Evolutionary conservation across 345 rosid genomes (phyloP), one percentile per base, ranked within the genome.

Genomic region (Trapa incisa): DNA sequence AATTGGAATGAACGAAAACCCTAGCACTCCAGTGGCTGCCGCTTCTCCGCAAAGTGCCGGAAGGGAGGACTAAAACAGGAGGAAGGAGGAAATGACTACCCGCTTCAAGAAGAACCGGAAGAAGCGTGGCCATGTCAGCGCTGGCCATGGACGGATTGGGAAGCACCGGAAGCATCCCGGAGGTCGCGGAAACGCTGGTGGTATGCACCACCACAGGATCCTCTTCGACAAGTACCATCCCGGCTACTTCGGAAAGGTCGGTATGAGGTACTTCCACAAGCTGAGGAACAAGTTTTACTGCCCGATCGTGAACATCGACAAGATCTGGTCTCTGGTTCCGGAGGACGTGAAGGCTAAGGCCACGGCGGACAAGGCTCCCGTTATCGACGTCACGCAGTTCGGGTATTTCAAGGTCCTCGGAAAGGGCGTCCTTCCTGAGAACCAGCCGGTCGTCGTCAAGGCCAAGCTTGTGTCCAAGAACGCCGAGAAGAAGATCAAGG

Each of bases 141-240:
- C 92, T n/a, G 89, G 89, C 1, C 92, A 86, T 54, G 92, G 92
- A 0, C 87, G 92, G 61, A 75, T 87, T 66, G 89, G 92, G n/a
- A 85, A 87, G 83, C 89, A 87, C 70, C 37, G 92, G 65, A 87
- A 87, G 82, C 92, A 84, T 69, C 92, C 87, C 0, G 89, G 87
- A 60, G 88, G 88, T 54, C 81, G 91, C 32, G 87, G 83, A 29
- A 79, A 79, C 64, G 80, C 83, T 14, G 91, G 88, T 61, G 88
- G 88, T 32, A 82, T 84, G 88, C 88, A 86, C 71, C 88, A 86
- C 75, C 91, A 86, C 76, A 70, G 86, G 71, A 86, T 86, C 81
- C 84, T 86, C 66, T 82, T 86, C 80, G 88, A 84, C 82, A 86
- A 86, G 85, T 86, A 84, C 80, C 88, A 86, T 76, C 91, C 88